These are phyloP conservation scores for barley (Hordeum vulgare) DNA, from an alignment of 176 grass and related monocot species.

Conservation along the genomic window MorexV3_pseudomolecules_assembly NC_058520.1:602974942-602975441, in stretches of 20 bases:
- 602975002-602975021: conserved; percentile 59
- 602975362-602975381: conserved; percentile 4
- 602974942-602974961: conserved; percentile 47
- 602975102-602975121: conserved; percentile 68
- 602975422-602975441: background rate
- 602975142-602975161: conserved; percentile 35
- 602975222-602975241: conserved; percentile 5
- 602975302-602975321: background rate
- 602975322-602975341: background rate
- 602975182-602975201: conserved; percentile 94
- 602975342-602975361: background rate
- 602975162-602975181: conserved; percentile 51
- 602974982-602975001: conserved; percentile 52
- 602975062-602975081: conserved; percentile 30
- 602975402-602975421: background rate
- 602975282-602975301: conserved; percentile 14
- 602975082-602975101: conserved; percentile 36
- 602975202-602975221: conserved; percentile 25
- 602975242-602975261: background rate
- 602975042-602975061: conserved; percentile 23
- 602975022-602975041: conserved; percentile 44
- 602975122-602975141: conserved; percentile 38
- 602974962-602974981: conserved; percentile 46
- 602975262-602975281: background rate
- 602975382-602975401: background rate